Evolutionary conservation across 1,284 basidiomycete species (phyloP).

Genomic region (Trametes hirsuta): DNA sequence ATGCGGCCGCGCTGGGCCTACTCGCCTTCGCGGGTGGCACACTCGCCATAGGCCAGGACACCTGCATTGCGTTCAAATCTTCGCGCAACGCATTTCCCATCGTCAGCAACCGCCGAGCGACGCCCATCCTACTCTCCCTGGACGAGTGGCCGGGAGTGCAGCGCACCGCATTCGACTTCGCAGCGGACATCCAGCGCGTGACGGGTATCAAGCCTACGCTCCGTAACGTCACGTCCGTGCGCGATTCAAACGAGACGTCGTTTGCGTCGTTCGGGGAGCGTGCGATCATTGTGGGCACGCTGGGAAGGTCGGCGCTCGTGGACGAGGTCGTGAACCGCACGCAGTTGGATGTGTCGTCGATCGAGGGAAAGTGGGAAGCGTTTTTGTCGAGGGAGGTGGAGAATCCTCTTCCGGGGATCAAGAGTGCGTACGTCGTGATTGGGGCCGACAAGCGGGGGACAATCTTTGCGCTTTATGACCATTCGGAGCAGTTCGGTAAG

Average conservation of each 20-base stretch:
- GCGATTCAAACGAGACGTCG: conserved; percentile 2
- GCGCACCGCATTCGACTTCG: conserved; percentile 62
- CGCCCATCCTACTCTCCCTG: conserved; percentile 53
- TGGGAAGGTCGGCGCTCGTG: conserved; percentile 64
- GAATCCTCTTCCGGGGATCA: conserved; percentile 60
- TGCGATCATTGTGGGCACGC: conserved; percentile 66
- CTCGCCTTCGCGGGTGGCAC: conserved; percentile 17
- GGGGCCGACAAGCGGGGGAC: conserved; percentile 70
- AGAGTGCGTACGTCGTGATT: conserved; percentile 65
- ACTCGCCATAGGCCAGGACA: conserved; percentile 37
- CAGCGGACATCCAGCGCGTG: conserved; percentile 61
- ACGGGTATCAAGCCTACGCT: conserved; percentile 54
- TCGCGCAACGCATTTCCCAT: conserved; percentile 42
- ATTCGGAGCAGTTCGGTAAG: conserved; percentile 72
- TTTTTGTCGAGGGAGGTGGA: conserved; percentile 56
- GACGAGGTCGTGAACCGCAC: conserved; percentile 54
- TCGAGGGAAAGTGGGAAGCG: conserved; percentile 68
- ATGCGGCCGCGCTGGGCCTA: neutral
- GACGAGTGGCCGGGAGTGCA: conserved; percentile 72
- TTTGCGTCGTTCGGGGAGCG: conserved; percentile 30
- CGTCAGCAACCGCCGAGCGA: conserved; percentile 47
- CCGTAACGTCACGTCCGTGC: conserved; percentile 44
- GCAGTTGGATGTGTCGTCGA: conserved; percentile 54
- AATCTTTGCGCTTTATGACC: conserved; percentile 70
- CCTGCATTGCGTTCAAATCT: conserved; percentile 37